phyloP scores from a whole-genome alignment of 2,329 filamentous ascomycete genomes.

The Aspergillus pseudoviridinutans region DNA sequence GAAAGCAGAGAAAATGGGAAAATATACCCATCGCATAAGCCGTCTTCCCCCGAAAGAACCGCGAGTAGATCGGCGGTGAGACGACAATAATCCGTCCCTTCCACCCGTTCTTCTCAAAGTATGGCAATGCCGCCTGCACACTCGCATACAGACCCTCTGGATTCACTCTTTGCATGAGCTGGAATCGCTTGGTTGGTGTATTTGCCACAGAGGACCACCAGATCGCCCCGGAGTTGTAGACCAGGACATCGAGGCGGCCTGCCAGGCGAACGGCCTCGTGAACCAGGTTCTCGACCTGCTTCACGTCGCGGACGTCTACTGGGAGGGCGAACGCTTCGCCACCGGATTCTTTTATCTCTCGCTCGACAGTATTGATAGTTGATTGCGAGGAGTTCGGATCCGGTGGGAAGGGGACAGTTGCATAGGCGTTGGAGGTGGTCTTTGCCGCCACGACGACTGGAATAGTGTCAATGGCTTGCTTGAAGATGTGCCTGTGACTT shows the following conservation, averaged over 20 bases:
- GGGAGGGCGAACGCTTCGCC: conserved; percentile 62
- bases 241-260: conserved; percentile 64
- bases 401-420: conserved; percentile 61
- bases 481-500: neutral
- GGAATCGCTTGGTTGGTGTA: conserved; percentile 72
- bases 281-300: conserved; percentile 59
- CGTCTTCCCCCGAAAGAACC: conserved; percentile 82
- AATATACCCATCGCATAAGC: conserved; percentile 64
- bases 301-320: conserved; percentile 66
- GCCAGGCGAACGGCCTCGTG: conserved; percentile 56
- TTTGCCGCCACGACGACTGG: conserved; percentile 75
- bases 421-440: conserved; percentile 61
- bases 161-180: conserved; percentile 72
- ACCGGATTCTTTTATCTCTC: conserved; percentile 65
- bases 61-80: conserved; percentile 77
- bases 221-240: conserved; percentile 83
- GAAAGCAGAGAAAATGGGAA: neutral
- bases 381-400: conserved; percentile 70
- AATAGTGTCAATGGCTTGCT: conserved; percentile 1
- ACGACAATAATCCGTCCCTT: conserved; percentile 70
- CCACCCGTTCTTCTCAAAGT: conserved; percentile 54
- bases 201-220: conserved; percentile 75
- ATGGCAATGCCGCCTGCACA: conserved; percentile 65
- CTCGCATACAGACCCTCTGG: conserved; percentile 70
- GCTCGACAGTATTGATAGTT: conserved; percentile 75